Percentiles rank a stretch among this genome's conserved stretches.
Evolutionary conservation across 352 stramenopile genomes (phyloP).

Genomic region (Phytophthora melonis): DNA sequence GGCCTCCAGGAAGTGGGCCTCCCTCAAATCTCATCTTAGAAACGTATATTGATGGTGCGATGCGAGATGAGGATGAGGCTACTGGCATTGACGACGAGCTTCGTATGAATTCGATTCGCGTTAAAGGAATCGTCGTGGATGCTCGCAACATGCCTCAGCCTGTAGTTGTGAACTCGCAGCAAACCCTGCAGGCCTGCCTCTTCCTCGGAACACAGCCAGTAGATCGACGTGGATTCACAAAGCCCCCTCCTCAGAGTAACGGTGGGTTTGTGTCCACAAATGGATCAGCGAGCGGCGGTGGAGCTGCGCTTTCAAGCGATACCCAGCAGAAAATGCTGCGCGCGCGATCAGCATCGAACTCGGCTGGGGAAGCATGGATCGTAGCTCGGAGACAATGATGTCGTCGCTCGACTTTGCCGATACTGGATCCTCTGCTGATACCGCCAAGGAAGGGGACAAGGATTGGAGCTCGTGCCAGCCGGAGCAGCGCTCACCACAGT

Average conservation of each 20-base stretch:
- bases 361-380: constrained; percentile 58
- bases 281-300: constrained; percentile 35
- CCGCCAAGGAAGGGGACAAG: constrained; percentile 86
- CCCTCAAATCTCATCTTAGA: constrained; percentile 90
- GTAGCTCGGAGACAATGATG: constrained; percentile 71
- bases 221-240: constrained; percentile 86
- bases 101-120: constrained; percentile 88
- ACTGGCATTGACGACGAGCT: constrained; percentile 83
- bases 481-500: constrained; percentile 80
- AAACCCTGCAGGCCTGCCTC: constrained; percentile 88
- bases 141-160: constrained; percentile 88
- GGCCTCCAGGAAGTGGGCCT: constrained; percentile 81
- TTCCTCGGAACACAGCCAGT: constrained; percentile 89
- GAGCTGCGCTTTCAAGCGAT: constrained; percentile 60
- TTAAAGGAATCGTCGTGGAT: constrained; percentile 90
- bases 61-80: constrained; percentile 77
- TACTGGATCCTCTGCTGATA: constrained; percentile 63
- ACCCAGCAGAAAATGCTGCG: constrained; percentile 66
- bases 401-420: constrained; percentile 71
- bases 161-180: constrained; percentile 88
- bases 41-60: constrained; percentile 87
- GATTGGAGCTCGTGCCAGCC: constrained; percentile 90
- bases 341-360: constrained; percentile 64
- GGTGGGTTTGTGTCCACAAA: constrained; percentile 81
- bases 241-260: constrained; percentile 88